Base-by-base conservation (phyloP, 164 flowering plant genomes). In the Dillenia suffruticosa region DNA sequence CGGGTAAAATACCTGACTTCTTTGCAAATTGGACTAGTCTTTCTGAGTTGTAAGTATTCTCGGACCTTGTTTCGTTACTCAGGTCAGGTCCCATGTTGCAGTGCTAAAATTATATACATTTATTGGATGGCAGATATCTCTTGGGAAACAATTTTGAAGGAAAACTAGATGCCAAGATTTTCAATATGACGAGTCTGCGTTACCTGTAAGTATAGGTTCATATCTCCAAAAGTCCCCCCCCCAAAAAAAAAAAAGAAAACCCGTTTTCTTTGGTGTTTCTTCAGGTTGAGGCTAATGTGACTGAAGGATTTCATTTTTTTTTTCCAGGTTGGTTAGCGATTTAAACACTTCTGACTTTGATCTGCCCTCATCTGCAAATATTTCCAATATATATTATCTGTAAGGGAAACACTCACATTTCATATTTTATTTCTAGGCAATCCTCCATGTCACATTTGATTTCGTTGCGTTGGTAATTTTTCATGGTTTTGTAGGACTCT, bases 131-230 rank as follows among this genome's bases (percentile, higher is more conserved):
- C 45, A 56, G 58, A 46, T 32, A 15, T 10, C n/a, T 56, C 16
- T 14, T 56, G 45, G 58, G 58, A 56, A 56, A 43, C 15, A 56
- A 56, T 56, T 56, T 56, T 56, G 58, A 56, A 14, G 58, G 58
- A 16, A 45, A 45, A 32, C 44, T 56, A 13, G 44, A 43, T 54
- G 12, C 8, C 9, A 17, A 43, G 9, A 56, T 56, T 56, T 56
- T 6, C n/a, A 11, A 14, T 3, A 11, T 56, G 44, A 17, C 9
- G 44, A 12, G 17, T 6, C 58, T 56, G 9, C 2, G 14, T 4
- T 2, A 1, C 5, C 17, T 56, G 58, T 56, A 56, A 56, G 46
- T 32, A 32, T 5, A 4, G 22, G 58, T 9, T 56, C 0, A 32
- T 56, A 32, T 19, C 22, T 19, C 22, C 22, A 19, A 19, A 19